Conservation (phyloP, 2,329 filamentous ascomycete species). For the Raffaelea ambrosiae region DNA sequence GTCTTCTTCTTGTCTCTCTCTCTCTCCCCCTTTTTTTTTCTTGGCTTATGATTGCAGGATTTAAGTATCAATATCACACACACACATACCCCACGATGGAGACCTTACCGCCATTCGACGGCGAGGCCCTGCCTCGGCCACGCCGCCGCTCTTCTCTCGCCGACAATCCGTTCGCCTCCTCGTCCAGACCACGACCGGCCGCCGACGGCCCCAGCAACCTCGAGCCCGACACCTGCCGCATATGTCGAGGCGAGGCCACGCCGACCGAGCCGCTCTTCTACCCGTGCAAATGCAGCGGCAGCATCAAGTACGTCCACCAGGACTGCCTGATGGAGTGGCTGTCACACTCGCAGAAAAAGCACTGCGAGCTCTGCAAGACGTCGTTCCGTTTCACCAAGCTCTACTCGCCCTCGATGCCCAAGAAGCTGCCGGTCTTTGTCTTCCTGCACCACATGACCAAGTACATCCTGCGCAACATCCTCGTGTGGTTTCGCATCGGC, state of each 20-base stretch:
- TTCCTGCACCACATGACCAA: conserved; percentile 71
- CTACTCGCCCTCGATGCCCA: conserved; percentile 90
- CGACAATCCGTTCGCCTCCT: too few species aligned
- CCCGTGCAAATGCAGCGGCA: conserved; percentile 97
- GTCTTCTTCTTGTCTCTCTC: too few species aligned
- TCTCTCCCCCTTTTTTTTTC: too few species aligned
- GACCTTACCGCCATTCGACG: background rate
- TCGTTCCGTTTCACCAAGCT: conserved; percentile 97
- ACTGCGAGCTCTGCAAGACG: conserved; percentile 99
- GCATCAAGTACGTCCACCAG: conserved; percentile 97
- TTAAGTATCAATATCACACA: too few species aligned
- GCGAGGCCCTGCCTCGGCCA: background rate
- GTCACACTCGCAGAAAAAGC: conserved; percentile 97
- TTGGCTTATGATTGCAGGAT: too few species aligned
- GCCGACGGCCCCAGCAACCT: background rate
- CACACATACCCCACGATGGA: too few species aligned
- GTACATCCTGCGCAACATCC: conserved; percentile 61
- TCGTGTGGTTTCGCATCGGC: conserved; percentile 70
- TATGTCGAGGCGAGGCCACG: conserved; percentile 85
- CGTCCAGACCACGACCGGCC: background rate
- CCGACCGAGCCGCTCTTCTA: conserved; percentile 83
- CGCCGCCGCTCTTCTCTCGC: background rate
- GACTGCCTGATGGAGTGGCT: conserved; percentile 98
- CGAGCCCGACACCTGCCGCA: conserved; percentile 82
- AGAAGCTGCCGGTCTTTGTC: conserved; percentile 67